phyloP scores from a whole-genome alignment of 169 alveolate species.

The Babesia ovis region DNA sequence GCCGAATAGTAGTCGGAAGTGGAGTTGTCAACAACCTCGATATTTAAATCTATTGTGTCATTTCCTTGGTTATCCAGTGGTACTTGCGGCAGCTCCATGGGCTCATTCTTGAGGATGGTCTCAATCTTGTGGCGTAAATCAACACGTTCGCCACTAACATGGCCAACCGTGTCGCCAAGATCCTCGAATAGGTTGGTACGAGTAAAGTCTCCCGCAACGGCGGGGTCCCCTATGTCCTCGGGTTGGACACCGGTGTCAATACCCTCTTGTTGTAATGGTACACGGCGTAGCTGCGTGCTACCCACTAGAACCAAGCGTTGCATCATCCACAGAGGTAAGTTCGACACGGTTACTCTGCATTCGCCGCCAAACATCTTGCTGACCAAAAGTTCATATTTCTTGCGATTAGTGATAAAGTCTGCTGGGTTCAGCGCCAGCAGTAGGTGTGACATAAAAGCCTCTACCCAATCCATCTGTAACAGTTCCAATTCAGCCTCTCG shows the following conservation, averaged over 20 bases:
- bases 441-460: slow-evolving; percentile 70
- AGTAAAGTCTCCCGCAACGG: slow-evolving; percentile 31
- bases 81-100: slow-evolving; percentile 22
- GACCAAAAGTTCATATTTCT: slow-evolving; percentile 50
- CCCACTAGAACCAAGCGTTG: slow-evolving; percentile 56
- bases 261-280: slow-evolving; percentile 28
- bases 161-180: slow-evolving; percentile 10
- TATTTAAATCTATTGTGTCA: not conserved
- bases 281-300: slow-evolving; percentile 16
- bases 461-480: slow-evolving; percentile 85
- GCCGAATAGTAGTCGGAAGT: not conserved
- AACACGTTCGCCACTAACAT: slow-evolving; percentile 11
- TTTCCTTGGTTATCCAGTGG: slow-evolving; percentile 5
- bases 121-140: slow-evolving; percentile 16
- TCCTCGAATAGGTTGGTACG: slow-evolving; percentile 29
- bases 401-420: slow-evolving; percentile 46
- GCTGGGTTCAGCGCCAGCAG: slow-evolving; percentile 61
- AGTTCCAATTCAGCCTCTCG: slow-evolving; percentile 82
- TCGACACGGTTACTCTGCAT: slow-evolving; percentile 18
- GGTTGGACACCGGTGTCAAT: slow-evolving; percentile 4
- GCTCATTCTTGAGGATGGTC: slow-evolving; percentile 12
- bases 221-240: not conserved
- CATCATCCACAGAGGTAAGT: slow-evolving; percentile 65
- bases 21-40: not conserved
- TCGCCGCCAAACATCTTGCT: slow-evolving; percentile 49